These are phyloP conservation scores for Theileria annulata DNA, from an alignment of 169 alveolate genomes.

Conservation along the genomic window DNA sequence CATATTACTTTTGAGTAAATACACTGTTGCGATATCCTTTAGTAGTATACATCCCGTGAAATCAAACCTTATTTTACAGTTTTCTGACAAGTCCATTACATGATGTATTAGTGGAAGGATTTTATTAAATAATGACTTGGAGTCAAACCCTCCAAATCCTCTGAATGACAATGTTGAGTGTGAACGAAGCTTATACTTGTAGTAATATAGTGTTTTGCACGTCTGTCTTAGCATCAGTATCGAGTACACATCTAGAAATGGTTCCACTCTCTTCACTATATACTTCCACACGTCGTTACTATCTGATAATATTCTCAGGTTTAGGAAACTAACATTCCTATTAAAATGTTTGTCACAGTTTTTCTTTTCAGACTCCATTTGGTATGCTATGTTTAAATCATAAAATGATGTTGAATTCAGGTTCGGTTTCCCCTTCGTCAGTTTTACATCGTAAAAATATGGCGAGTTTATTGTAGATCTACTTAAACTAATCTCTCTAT, in stretches of 20 bases:
- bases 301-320: slow-evolving; percentile 2
- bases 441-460: neutral
- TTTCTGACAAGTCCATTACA: slow-evolving; percentile 61
- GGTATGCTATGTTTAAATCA: neutral
- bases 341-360: neutral
- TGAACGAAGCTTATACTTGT: slow-evolving; percentile 63
- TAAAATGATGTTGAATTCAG: neutral
- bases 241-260: slow-evolving; percentile 73
- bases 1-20: slow-evolving; percentile 70
- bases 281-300: slow-evolving; percentile 70
- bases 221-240: slow-evolving; percentile 75
- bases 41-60: slow-evolving; percentile 79
- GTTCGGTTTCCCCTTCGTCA: neutral
- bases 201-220: slow-evolving; percentile 64
- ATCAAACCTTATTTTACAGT: slow-evolving; percentile 71
- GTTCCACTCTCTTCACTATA: slow-evolving; percentile 66
- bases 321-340: neutral
- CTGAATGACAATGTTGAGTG: slow-evolving; percentile 67
- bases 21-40: slow-evolving; percentile 79
- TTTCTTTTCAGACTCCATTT: neutral
- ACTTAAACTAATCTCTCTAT: neutral
- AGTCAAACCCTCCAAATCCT: slow-evolving; percentile 74
- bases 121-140: slow-evolving; percentile 52
- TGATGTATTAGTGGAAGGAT: slow-evolving; percentile 67
- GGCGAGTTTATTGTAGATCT: neutral